phyloP scores from a whole-genome alignment of 306 rosid genomes.

The Bauhinia variegata region DNA sequence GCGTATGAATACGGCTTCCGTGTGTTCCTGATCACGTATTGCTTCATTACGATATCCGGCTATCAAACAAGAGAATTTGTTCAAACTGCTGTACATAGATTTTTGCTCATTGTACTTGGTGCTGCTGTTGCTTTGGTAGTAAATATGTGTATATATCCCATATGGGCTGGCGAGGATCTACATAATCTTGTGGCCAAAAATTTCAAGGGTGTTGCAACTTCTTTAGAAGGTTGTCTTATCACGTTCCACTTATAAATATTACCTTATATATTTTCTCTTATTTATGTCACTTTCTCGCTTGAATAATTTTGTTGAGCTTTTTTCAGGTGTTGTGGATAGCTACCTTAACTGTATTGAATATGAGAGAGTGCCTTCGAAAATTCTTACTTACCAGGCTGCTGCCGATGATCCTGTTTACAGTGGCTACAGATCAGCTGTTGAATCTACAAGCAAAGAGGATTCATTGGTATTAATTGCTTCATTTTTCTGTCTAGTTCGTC shows the following conservation, averaged over 20 bases:
- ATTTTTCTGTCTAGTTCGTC: conserved; percentile 29
- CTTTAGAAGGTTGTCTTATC: conserved; percentile 73
- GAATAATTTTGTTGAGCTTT: conserved; percentile 29
- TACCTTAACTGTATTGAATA: conserved; percentile 84
- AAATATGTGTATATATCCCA: conserved; percentile 81
- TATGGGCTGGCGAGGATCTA: conserved; percentile 99
- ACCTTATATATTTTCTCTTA: conserved; percentile 4
- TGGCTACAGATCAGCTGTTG: conserved; percentile 85
- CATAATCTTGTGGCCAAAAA: conserved; percentile 84
- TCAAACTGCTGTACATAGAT: conserved; percentile 65
- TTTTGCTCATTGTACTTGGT: conserved; percentile 87
- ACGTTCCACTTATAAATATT: not conserved
- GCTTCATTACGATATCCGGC: conserved; percentile 85
- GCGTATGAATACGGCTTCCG: conserved; percentile 95
- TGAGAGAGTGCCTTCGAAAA: conserved; percentile 85
- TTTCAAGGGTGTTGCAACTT: conserved; percentile 80
- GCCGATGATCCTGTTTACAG: conserved; percentile 83
- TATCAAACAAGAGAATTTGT: conserved; percentile 78
- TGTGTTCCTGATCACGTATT: conserved; percentile 94
- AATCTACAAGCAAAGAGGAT: conserved; percentile 90
- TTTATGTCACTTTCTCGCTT: conserved; percentile 12
- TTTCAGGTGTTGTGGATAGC: conserved; percentile 70
- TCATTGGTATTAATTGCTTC: conserved; percentile 62
- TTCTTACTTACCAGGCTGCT: conserved; percentile 88
- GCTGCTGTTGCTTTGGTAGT: conserved; percentile 86